A percentile compares a stretch with the other conserved stretches of the same genome.
These are phyloP conservation scores for Aspergillus carlsbadensis DNA, from an alignment of 495 filamentous ascomycete genomes.

Conservation along the genomic window DNA sequence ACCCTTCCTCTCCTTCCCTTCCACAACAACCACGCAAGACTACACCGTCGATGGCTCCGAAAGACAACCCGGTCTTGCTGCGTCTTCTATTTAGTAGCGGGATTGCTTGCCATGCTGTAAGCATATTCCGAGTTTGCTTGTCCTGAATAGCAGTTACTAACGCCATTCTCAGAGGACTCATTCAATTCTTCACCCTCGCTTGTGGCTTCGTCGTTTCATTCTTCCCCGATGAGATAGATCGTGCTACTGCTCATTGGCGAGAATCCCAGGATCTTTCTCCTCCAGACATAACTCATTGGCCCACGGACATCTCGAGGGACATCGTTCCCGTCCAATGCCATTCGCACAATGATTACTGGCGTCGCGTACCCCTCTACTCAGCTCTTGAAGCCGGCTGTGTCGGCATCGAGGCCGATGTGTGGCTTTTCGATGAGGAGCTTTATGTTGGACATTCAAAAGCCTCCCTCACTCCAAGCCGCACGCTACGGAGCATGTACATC, in stretches of 20 bases:
- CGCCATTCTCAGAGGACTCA: conserved; percentile 34
- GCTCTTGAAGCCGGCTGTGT: conserved; percentile 65
- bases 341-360: conserved; percentile 92
- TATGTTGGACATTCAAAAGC: conserved; percentile 56
- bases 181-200: conserved; percentile 51
- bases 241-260: conserved; percentile 43
- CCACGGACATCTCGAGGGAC: conserved; percentile 73
- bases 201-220: conserved; percentile 51
- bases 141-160: background rate
- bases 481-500: conserved; percentile 55
- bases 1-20: conserved; percentile 22
- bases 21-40: background rate
- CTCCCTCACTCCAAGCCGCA: conserved; percentile 47
- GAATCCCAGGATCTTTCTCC: conserved; percentile 44
- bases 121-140: background rate
- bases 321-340: conserved; percentile 64
- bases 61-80: conserved; percentile 18
- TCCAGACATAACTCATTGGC: conserved; percentile 58
- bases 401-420: conserved; percentile 83
- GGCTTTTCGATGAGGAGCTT: conserved; percentile 69
- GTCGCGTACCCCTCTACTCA: conserved; percentile 67
- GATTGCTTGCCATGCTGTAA: conserved; percentile 41
- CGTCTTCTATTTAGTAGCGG: conserved; percentile 19
- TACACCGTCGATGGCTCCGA: conserved; percentile 1
- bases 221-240: conserved; percentile 58